A percentile compares a stretch with the other conserved stretches of the same genome.
phyloP scores from a whole-genome alignment of 2,329 filamentous ascomycete species.

The Alternaria arbusti region DNA sequence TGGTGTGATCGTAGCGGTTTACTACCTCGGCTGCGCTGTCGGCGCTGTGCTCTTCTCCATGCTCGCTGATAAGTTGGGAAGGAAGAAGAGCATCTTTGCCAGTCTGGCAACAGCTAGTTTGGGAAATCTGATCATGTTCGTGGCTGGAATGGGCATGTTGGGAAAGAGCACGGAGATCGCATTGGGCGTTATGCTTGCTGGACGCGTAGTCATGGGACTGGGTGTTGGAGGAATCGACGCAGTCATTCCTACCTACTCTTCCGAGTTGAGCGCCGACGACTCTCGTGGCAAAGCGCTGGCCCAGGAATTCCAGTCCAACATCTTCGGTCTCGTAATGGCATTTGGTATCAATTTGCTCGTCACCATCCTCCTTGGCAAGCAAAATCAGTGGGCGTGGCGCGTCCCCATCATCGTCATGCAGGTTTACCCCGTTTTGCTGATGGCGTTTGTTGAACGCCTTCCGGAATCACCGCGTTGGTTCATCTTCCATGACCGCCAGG shows the following conservation, averaged over 20 bases:
- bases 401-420: constrained; percentile 68
- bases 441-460: constrained; percentile 60
- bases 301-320: constrained; percentile 70
- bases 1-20: constrained; percentile 66
- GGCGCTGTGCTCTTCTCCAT: constrained; percentile 65
- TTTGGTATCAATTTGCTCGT: constrained; percentile 65
- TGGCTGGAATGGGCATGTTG: constrained; percentile 58
- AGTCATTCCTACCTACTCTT: constrained; percentile 66
- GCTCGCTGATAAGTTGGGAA: constrained; percentile 60
- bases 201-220: constrained; percentile 61
- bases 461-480: constrained; percentile 67
- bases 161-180: constrained; percentile 37
- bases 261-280: constrained; percentile 63
- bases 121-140: constrained; percentile 67
- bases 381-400: constrained; percentile 67
- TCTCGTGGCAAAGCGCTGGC: constrained; percentile 64
- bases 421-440: constrained; percentile 61
- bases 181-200: constrained; percentile 58
- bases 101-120: constrained; percentile 61
- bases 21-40: constrained; percentile 67
- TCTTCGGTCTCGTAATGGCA: constrained; percentile 66
- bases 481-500: constrained; percentile 57
- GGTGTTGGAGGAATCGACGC: constrained; percentile 67
- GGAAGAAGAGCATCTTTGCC: constrained; percentile 62
- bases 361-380: constrained; percentile 61